Evolutionary conservation across 768 basidiomycete genomes (phyloP), one percentile per base, ranked within the genome.

Genomic region (Suillus sp.): DNA sequence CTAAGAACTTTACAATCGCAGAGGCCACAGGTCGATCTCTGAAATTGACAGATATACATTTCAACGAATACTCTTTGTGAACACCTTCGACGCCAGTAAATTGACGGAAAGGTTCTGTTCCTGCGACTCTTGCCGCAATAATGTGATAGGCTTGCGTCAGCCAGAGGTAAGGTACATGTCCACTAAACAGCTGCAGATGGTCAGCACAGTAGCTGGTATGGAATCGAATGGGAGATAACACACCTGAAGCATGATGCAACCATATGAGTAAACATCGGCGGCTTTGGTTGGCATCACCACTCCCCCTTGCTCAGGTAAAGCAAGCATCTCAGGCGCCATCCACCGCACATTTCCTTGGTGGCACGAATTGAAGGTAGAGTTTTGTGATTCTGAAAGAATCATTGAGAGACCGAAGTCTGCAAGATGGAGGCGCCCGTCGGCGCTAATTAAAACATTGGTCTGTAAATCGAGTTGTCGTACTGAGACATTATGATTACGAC

Each of bases 351-450:
- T 80, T 13, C 71, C 72, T 27, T 75, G 75, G 13, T 50, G 45
- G n/a, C 20, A 63, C 1, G 74, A 64, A 32, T 70, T 66, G 25
- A 71, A 74, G 2, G 79, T 77, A 6, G 77, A 75, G 58, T 75
- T 78, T 8, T 78, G 74, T 18, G 72, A 69, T 43, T 67, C 66
- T 51, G 75, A 76, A 25, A 79, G 59, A 7, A 79, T 71, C 47
- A 73, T 69, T 0, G 79, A 76, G 34, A 81, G 70, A 38, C 80
- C 80, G 59, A 80, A 81, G 62, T 80, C 78, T 8, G 79, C 64
- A 48, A 80, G 64, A 38, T 69, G 62, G 3, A 75, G 77, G 8
- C 75, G 66, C 30, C 70, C 66, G 4, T 61, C 53, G 59, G 79
- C 77, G 48, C 61, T 67, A 5, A 80, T 70, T 0, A 80, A 67